Evolutionary conservation across 345 rosid genomes (phyloP).

Genomic region (Lepidium aucheri): DNA sequence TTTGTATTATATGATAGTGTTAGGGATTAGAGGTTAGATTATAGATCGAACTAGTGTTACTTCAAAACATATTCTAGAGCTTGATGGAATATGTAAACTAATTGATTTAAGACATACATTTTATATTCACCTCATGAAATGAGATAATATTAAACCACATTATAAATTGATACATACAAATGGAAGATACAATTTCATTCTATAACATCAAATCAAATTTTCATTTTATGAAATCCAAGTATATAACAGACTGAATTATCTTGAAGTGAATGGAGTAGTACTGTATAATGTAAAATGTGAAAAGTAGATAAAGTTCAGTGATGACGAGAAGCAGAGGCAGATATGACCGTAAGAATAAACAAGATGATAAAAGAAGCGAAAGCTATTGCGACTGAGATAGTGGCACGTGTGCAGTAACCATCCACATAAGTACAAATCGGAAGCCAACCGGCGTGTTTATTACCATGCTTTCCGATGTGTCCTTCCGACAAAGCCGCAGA

Average conservation of each 20-base stretch:
- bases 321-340: slow-evolving; percentile 43
- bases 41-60: no score
- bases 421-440: slow-evolving; percentile 41
- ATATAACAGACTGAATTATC: background rate
- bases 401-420: slow-evolving; percentile 39
- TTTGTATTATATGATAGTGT: no score
- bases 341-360: slow-evolving; percentile 39
- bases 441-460: slow-evolving; percentile 56
- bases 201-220: background rate
- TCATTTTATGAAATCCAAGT: background rate
- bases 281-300: background rate
- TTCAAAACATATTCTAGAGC: no score
- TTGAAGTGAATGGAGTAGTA: background rate
- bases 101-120: no score
- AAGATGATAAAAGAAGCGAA: slow-evolving; percentile 29
- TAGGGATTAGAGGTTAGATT: no score
- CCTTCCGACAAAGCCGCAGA: slow-evolving; percentile 58
- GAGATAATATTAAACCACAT: no score
- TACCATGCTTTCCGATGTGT: slow-evolving; percentile 43
- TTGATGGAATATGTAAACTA: no score
- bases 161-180: background rate
- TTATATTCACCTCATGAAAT: no score
- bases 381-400: slow-evolving; percentile 26
- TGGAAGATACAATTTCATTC: background rate
- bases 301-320: background rate